Base-by-base conservation (phyloP, 2,329 filamentous ascomycete genomes). In the Cyclaneusma minus region DNA sequence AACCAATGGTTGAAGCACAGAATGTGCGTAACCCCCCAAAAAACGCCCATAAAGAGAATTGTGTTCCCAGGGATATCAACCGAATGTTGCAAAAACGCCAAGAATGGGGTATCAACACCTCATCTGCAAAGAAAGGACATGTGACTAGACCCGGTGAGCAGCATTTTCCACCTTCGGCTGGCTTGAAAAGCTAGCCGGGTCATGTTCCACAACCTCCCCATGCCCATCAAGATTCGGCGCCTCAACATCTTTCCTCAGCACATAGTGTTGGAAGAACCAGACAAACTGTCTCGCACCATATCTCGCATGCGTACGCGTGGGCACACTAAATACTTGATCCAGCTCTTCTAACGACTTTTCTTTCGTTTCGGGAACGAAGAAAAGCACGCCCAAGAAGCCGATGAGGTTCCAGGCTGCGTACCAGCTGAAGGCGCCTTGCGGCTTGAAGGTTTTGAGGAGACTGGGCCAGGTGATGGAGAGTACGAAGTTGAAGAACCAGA, bases 281-380 rank as follows among this genome's bases (percentile, higher is more conserved):
- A 23, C 7, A 8, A 38, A 20, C 22, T 39, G 36, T 22, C 29
- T 30, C 4, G 21, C 10, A 7, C 38, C 38, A 33, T 37, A 40
- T n/a, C 25, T 28, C 5, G 37, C 39, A 29, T 40, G 37, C 10
- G 29, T 21, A 11, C 36, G 24, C 1, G 35, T 31, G 8, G 27
- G 20, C 4, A 40, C 30, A 21, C 34, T 35, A 21, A 42, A 42
- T 6, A 44, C 39, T 18, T 42, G 34, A 22, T 45, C 41, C 22
- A 45, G 29, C 27, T 49, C 46, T 23, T 49, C 46, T 11, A 48
- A 35, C 9, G 44, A 45, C 24, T 36, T 38, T 5, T 42, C 42
- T 31, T 55, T 58, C 3, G 56, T 60, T 36, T 60, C 55, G 5
- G 56, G 56, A 7, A 59, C 37, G 25, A 56, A 49, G 40, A 57